phyloP scores from a whole-genome alignment of 2,329 filamentous ascomycete species.

The Aspergillus costaricaensis region DNA sequence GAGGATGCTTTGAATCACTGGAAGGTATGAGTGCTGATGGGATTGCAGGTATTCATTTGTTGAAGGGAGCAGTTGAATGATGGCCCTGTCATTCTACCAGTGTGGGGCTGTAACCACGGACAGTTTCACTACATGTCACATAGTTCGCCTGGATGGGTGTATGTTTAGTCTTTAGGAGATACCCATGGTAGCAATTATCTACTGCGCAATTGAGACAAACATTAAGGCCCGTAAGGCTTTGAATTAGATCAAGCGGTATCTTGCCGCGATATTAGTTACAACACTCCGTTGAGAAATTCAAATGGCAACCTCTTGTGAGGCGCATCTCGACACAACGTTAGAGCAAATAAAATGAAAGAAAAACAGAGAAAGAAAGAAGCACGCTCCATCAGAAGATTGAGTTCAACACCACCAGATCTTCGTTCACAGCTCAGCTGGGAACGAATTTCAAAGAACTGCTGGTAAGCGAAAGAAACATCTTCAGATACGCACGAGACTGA shows the following conservation, averaged over 20 bases:
- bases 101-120: conserved; percentile 5
- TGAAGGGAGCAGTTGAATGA: background rate
- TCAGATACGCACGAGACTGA: conserved; percentile 6
- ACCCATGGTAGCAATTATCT: conserved; percentile 27
- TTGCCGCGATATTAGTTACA: conserved; percentile 7
- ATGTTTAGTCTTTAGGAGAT: conserved; percentile 28
- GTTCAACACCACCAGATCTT: conserved; percentile 9
- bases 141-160: conserved; percentile 11
- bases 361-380: background rate
- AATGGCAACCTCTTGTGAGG: background rate
- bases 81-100: background rate
- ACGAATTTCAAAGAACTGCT: background rate
- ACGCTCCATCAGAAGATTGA: conserved; percentile 1
- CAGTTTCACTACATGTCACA: conserved; percentile 10
- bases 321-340: conserved; percentile 8
- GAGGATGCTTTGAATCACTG: background rate
- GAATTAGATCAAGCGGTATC: conserved; percentile 9
- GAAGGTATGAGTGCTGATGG: background rate
- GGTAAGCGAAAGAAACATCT: background rate
- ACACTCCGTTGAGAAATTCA: conserved; percentile 8
- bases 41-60: background rate
- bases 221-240: conserved; percentile 1
- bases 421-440: background rate
- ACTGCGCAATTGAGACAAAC: conserved; percentile 11
- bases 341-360: background rate